phyloP scores from a whole-genome alignment of 495 filamentous ascomycete species.

The Xylaria scruposa region DNA sequence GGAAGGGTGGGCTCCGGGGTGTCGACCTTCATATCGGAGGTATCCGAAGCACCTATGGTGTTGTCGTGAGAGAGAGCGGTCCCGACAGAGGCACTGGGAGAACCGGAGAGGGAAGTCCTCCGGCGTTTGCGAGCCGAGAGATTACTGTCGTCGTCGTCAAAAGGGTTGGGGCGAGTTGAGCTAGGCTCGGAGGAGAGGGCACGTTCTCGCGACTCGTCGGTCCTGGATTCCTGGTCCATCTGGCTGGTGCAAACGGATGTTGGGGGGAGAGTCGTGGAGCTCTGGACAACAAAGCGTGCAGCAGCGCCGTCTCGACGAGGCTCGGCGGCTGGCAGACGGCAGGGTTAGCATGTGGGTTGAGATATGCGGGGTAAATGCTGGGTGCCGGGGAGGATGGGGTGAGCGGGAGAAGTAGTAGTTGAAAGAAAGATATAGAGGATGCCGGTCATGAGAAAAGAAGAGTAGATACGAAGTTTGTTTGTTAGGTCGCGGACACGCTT shows the following conservation, averaged over 20 bases:
- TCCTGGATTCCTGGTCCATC: conserved; percentile 61
- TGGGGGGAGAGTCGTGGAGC: conserved; percentile 37
- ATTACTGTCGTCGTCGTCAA: conserved; percentile 55
- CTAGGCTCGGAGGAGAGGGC: conserved; percentile 65
- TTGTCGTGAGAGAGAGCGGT: conserved; percentile 25
- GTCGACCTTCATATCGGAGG: conserved; percentile 48
- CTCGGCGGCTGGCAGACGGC: conserved; percentile 44
- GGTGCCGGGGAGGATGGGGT: conserved; percentile 1
- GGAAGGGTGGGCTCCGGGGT: conserved; percentile 46
- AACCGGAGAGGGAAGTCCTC: conserved; percentile 51
- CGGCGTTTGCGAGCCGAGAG: conserved; percentile 60
- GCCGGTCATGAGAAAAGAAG: neutral
- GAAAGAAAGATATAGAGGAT: conserved; percentile 18
- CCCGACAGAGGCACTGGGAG: conserved; percentile 51
- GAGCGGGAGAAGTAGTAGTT: neutral
- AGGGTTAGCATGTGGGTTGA: conserved; percentile 47
- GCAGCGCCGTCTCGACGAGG: conserved; percentile 44
- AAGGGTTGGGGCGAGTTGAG: conserved; percentile 63
- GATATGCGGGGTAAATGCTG: conserved; percentile 39
- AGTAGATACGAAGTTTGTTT: neutral
- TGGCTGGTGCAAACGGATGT: conserved; percentile 40
- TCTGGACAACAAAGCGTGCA: conserved; percentile 44
- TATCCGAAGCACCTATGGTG: conserved; percentile 31
- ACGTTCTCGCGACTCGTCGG: conserved; percentile 61
- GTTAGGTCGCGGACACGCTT: conserved; percentile 12